A percentile compares a stretch with the other conserved stretches of the same genome.
Conservation (phyloP, 1,139 yeast genomes). For the Lodderomyces theae region DNA sequence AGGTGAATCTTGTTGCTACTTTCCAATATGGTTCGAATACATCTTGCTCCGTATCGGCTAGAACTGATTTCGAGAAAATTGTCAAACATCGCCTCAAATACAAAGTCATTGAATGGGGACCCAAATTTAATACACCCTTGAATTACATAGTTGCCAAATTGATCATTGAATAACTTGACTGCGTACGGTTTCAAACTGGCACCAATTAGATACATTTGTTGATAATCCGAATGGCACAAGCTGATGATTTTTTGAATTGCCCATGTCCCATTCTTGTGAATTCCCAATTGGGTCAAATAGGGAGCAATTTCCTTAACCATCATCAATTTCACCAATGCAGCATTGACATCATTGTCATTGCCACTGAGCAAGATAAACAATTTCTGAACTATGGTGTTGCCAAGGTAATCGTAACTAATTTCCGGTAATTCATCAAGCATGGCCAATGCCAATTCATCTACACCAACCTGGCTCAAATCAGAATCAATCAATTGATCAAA, state of each 20-base stretch:
- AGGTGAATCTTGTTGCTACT: slow-evolving; percentile 44
- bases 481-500: slow-evolving; percentile 9
- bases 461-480: slow-evolving; percentile 28
- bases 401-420: slow-evolving; percentile 86
- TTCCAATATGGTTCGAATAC: slow-evolving; percentile 89
- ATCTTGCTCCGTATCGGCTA: slow-evolving; percentile 93
- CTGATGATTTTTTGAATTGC: slow-evolving; percentile 95
- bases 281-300: slow-evolving; percentile 84
- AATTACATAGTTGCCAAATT: slow-evolving; percentile 93
- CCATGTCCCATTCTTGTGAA: slow-evolving; percentile 99
- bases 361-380: slow-evolving; percentile 64
- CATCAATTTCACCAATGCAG: slow-evolving; percentile 69
- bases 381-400: slow-evolving; percentile 94
- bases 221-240: slow-evolving; percentile 56
- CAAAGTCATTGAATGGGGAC: slow-evolving; percentile 82
- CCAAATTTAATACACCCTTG: slow-evolving; percentile 93
- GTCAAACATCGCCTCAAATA: slow-evolving; percentile 78
- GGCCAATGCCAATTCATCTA: slow-evolving; percentile 79
- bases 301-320: slow-evolving; percentile 81
- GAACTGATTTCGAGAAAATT: slow-evolving; percentile 80
- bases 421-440: slow-evolving; percentile 91
- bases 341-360: neutral
- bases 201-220: slow-evolving; percentile 70
- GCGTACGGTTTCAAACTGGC: slow-evolving; percentile 76
- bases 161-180: slow-evolving; percentile 86